Percentiles rank a stretch among this genome's conserved stretches.
Conservation (phyloP, 73 alveolate species). For the Loxodes magnus region DNA sequence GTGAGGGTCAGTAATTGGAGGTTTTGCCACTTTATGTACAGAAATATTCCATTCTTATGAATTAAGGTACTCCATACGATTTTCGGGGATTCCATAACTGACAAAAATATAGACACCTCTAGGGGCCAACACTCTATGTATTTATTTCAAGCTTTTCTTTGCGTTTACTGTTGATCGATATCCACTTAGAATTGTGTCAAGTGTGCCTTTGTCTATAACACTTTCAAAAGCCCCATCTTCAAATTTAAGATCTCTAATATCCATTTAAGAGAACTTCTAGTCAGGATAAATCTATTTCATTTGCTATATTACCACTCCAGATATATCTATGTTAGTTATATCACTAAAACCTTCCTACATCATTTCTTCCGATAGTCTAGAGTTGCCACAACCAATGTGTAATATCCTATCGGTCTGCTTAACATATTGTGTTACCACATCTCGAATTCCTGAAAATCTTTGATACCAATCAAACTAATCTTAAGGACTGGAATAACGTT, state of each 20-base stretch:
- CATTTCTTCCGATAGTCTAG: slow-evolving; percentile 86
- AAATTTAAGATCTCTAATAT: slow-evolving; percentile 22
- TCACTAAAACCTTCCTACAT: slow-evolving; percentile 89
- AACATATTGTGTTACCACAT: slow-evolving; percentile 34
- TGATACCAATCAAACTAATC: slow-evolving; percentile 47
- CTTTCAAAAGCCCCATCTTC: slow-evolving; percentile 18
- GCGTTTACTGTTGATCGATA: slow-evolving; percentile 35
- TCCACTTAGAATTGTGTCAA: slow-evolving; percentile 38
- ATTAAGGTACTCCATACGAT: slow-evolving; percentile 21
- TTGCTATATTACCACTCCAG: slow-evolving; percentile 70
- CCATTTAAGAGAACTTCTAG: slow-evolving; percentile 19
- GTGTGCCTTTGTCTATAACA: slow-evolving; percentile 33
- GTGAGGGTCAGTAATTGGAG: too few species aligned
- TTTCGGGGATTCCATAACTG: slow-evolving; percentile 34
- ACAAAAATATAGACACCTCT: slow-evolving; percentile 40
- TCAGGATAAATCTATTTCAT: slow-evolving; percentile 60
- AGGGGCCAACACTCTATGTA: slow-evolving; percentile 30
- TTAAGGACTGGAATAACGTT: slow-evolving; percentile 27
- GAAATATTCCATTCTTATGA: too few species aligned
- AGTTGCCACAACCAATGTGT: slow-evolving; percentile 90
- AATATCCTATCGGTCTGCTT: slow-evolving; percentile 38
- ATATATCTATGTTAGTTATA: slow-evolving; percentile 81
- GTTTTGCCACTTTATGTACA: too few species aligned
- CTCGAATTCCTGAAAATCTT: slow-evolving; percentile 33
- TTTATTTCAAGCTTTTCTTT: slow-evolving; percentile 25